Conservation (phyloP, 768 basidiomycete genomes). For the Lactifluus hygrophoroides region DNA sequence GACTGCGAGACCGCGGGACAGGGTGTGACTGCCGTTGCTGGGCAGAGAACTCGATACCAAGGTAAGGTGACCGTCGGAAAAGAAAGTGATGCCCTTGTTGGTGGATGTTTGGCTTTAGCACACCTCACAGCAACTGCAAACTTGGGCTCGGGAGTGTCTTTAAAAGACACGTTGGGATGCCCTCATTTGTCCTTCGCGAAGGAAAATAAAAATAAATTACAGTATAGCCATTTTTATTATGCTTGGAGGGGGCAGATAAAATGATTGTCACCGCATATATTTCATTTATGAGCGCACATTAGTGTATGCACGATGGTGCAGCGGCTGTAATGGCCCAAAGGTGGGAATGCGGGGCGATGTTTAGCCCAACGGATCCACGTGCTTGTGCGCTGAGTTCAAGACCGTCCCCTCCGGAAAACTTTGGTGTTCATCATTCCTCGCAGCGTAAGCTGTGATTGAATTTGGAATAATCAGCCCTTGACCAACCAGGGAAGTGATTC, state of each 20-base stretch:
- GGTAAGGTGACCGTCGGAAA: slow-evolving; percentile 4
- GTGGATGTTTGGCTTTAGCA: slow-evolving; percentile 5
- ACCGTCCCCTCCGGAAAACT: slow-evolving; percentile 93
- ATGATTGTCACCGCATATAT: not conserved
- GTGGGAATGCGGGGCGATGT: slow-evolving; percentile 71
- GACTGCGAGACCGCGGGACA: not conserved
- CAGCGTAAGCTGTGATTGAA: slow-evolving; percentile 51
- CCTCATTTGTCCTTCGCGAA: too few relatives aligned
- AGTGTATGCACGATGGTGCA: slow-evolving; percentile 36
- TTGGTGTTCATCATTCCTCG: slow-evolving; percentile 67
- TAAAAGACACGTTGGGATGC: too few relatives aligned
- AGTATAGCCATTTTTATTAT: too few relatives aligned
- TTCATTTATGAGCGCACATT: fast-evolving
- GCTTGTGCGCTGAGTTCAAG: slow-evolving; percentile 86
- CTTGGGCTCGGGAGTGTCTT: too few relatives aligned
- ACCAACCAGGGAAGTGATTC: slow-evolving; percentile 90
- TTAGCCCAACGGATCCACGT: slow-evolving; percentile 45
- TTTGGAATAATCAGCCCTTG: slow-evolving; percentile 82
- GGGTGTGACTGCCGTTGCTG: slow-evolving; percentile 7
- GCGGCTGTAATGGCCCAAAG: slow-evolving; percentile 77
- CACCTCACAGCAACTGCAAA: too few relatives aligned
- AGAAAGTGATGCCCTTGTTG: not conserved
- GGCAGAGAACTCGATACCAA: too few relatives aligned
- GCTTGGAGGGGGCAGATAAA: too few relatives aligned
- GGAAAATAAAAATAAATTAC: too few relatives aligned